Conservation (phyloP, 2,329 filamentous ascomycete genomes). For the Metarhizium rileyi region DNA sequence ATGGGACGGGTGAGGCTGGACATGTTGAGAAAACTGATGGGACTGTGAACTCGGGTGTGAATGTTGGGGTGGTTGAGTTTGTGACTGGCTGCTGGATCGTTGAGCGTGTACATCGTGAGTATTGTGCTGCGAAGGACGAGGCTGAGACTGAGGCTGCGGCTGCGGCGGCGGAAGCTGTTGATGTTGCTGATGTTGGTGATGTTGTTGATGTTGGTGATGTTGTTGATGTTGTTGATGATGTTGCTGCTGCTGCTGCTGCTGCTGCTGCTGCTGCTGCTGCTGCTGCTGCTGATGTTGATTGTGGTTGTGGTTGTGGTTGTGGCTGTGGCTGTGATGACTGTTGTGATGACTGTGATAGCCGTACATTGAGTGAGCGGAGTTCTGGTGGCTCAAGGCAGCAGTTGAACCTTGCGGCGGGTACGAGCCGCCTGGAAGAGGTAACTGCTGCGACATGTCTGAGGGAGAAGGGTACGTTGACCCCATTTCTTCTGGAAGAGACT, state of each 20-base stretch:
- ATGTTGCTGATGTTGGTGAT: slow-evolving; percentile 12
- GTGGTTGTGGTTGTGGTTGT: no score
- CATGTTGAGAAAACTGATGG: slow-evolving; percentile 9
- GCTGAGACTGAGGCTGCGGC: slow-evolving; percentile 2
- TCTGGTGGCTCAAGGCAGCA: slow-evolving; percentile 8
- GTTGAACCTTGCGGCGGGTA: slow-evolving; percentile 13
- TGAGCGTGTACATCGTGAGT: slow-evolving; percentile 8
- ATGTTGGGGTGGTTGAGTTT: slow-evolving; percentile 9
- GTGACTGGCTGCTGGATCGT: not conserved
- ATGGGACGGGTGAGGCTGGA: slow-evolving; percentile 1
- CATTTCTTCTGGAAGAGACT: slow-evolving; percentile 12
- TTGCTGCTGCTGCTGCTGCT: slow-evolving; percentile 11
- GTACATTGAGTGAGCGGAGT: slow-evolving; percentile 1
- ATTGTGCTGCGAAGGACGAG: slow-evolving; percentile 8
- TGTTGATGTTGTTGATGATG: slow-evolving; percentile 5
- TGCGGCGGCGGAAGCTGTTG: slow-evolving; percentile 4
- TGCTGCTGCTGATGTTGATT: slow-evolving; percentile 16
- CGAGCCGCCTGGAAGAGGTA: slow-evolving; percentile 16
- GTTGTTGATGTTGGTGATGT: slow-evolving; percentile 6
- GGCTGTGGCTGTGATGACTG: slow-evolving; percentile 12
- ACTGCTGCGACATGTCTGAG: slow-evolving; percentile 21
- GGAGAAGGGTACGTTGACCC: slow-evolving; percentile 21
- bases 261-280: slow-evolving; percentile 15
- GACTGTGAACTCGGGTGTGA: slow-evolving; percentile 15
- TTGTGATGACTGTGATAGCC: slow-evolving; percentile 13